Conservation (phyloP, 129 eudicot species). For the Tanacetum coccineum region DNA sequence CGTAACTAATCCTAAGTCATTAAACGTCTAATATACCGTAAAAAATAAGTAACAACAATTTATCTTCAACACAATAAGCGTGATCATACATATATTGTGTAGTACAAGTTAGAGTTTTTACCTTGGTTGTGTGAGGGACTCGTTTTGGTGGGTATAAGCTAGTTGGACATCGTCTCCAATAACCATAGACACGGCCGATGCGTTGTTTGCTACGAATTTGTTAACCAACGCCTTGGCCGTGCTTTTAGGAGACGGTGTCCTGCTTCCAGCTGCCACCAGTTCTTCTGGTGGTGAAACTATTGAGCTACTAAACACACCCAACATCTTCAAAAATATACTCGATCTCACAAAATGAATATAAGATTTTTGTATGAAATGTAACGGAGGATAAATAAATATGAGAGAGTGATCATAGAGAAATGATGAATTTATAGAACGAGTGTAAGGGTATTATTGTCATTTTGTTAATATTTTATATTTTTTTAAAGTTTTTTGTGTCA, state of each 20-base stretch:
- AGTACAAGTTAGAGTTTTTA: slow-evolving; percentile 11
- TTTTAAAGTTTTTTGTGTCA: not conserved
- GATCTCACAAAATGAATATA: not conserved
- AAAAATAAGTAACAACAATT: not conserved
- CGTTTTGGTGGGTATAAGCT: slow-evolving; percentile 73
- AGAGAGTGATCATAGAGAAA: slow-evolving; percentile 31
- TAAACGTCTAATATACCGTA: not conserved
- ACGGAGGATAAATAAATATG: slow-evolving; percentile 27
- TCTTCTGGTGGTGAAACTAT: slow-evolving; percentile 93
- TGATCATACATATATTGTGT: too few relatives aligned
- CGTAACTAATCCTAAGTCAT: not conserved
- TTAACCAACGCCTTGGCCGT: slow-evolving; percentile 60
- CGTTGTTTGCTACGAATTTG: slow-evolving; percentile 49
- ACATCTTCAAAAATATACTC: slow-evolving; percentile 59
- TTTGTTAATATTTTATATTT: not conserved
- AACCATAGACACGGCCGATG: slow-evolving; percentile 70
- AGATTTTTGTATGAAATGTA: not conserved
- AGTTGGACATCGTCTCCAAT: slow-evolving; percentile 76
- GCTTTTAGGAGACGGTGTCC: slow-evolving; percentile 96
- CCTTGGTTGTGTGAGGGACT: slow-evolving; percentile 80
- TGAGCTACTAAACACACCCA: slow-evolving; percentile 78
- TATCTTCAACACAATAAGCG: not conserved
- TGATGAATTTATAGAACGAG: slow-evolving; percentile 36
- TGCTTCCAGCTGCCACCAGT: slow-evolving; percentile 94
- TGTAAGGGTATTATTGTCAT: slow-evolving; percentile 41